phyloP scores from a whole-genome alignment of 23 red algal genomes.

The Cyanidioschyzon merolae region DNA sequence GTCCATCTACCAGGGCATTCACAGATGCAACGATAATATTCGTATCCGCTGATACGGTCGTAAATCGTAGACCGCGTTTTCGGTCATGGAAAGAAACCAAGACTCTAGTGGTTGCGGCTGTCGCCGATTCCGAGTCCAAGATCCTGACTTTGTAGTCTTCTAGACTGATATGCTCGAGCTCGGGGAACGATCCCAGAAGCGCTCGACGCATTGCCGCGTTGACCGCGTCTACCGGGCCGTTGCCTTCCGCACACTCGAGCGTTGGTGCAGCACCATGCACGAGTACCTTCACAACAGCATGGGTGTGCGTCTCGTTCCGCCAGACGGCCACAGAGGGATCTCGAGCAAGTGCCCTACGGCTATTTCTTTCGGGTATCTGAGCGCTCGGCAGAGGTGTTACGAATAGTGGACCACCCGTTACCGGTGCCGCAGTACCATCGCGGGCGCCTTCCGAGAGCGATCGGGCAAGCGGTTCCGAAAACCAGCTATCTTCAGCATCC shows the following conservation, averaged over 20 bases:
- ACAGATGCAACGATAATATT: slow-evolving; percentile 97
- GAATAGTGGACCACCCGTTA: slow-evolving; percentile 13
- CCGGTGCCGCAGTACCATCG: not conserved
- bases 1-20: slow-evolving; percentile 89
- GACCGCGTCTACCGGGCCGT: slow-evolving; percentile 92
- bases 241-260: slow-evolving; percentile 77
- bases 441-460: not conserved
- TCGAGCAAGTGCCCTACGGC: not conserved
- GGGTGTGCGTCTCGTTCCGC: slow-evolving; percentile 23
- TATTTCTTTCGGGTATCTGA: not conserved
- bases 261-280: slow-evolving; percentile 24
- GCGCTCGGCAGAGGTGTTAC: slow-evolving; percentile 4
- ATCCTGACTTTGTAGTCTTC: slow-evolving; percentile 98
- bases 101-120: slow-evolving; percentile 69
- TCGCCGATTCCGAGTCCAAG: slow-evolving; percentile 70
- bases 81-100: slow-evolving; percentile 71
- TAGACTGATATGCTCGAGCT: slow-evolving; percentile 45
- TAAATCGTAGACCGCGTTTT: slow-evolving; percentile 41
- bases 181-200: slow-evolving; percentile 28
- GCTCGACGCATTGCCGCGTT: slow-evolving; percentile 63
- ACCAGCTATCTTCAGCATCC: not conserved
- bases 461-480: not conserved
- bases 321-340: slow-evolving; percentile 1
- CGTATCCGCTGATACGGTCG: slow-evolving; percentile 74
- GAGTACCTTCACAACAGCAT: slow-evolving; percentile 22